These are phyloP conservation scores for Camptophora hylomeconis DNA, from an alignment of 2,329 filamentous ascomycete genomes.

Conservation along the genomic window DNA sequence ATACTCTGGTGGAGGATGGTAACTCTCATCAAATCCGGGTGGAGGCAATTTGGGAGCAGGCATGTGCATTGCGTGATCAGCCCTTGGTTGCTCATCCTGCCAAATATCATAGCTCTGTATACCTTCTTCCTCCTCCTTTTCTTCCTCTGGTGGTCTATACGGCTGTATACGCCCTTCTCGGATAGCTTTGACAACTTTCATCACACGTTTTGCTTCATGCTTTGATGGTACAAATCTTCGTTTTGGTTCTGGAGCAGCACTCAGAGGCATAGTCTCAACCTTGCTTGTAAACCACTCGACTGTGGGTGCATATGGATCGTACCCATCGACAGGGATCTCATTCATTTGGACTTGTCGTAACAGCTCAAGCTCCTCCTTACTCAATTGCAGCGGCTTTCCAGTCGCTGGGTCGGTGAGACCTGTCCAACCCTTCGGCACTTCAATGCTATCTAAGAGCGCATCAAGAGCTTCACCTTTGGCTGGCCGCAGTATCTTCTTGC, in stretches of 20 bases:
- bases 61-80: slow-evolving; percentile 85
- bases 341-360: slow-evolving; percentile 80
- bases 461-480: slow-evolving; percentile 89
- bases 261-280: slow-evolving; percentile 86
- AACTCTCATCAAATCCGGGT: slow-evolving; percentile 88
- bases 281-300: slow-evolving; percentile 89
- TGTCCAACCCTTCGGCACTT: slow-evolving; percentile 94
- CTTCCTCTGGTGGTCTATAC: slow-evolving; percentile 64
- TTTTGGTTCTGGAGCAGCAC: slow-evolving; percentile 89
- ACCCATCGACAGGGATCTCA: slow-evolving; percentile 73
- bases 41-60: slow-evolving; percentile 87
- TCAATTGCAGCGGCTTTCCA: slow-evolving; percentile 81
- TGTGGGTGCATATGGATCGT: slow-evolving; percentile 87
- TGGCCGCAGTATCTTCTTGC: slow-evolving; percentile 92
- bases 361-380: slow-evolving; percentile 75
- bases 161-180: slow-evolving; percentile 87
- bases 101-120: slow-evolving; percentile 76
- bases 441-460: slow-evolving; percentile 87
- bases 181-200: slow-evolving; percentile 95
- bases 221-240: slow-evolving; percentile 91
- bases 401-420: slow-evolving; percentile 88
- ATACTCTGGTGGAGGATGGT: slow-evolving; percentile 92
- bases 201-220: slow-evolving; percentile 88
- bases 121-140: slow-evolving; percentile 59
- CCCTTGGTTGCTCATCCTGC: slow-evolving; percentile 76